Evolutionary conservation across 192 early-diverging fungal species (phyloP), one percentile per base, ranked within the genome.

Genomic region (Coemansia sp.): DNA sequence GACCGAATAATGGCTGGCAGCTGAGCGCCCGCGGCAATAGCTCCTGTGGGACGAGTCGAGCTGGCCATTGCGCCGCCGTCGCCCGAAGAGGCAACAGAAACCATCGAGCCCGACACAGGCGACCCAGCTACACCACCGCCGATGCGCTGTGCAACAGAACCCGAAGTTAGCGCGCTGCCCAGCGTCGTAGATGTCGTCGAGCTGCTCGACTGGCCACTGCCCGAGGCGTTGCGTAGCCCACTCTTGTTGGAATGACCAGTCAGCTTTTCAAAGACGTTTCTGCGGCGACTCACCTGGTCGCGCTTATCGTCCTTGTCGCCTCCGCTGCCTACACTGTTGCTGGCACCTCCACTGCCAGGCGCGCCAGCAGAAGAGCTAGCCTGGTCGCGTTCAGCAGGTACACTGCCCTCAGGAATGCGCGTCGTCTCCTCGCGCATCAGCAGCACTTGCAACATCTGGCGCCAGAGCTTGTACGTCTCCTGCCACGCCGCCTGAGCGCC

Each of bases 401-500:
- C 50, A n/a, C n/a, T 41, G 55, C 55, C 31, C 11, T 83, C 80
- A 9, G 80, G 72, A 29, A 73, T 57, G 7, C 80, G 76, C 48
- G 72, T 73, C 0, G 76, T 74, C 32, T 83, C 80, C 57, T 83
- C 80, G 55, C 80, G 80, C 76, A 83, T 83, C 32, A 78, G 61
- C 51, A 83, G 64, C 11, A 78, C 80, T 50, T 83, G 80, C 32
- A 84, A 64, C 82, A 84, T 84, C 74, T 80, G 82, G 6, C 78
- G 77, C 82, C 82, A 84, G 41, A 80, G 82, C 77, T 80, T 80
- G 75, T 80, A 84, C 19, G 74, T 68, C 62, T 84, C 77, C 66
- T 84, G 82, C 77, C 77, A 80, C n/a, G 82, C 82, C 2, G 78
- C 78, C 75, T 84, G 82, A 7, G 82, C 74, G 12, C 77, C 77